Base-by-base conservation (phyloP, 352 stramenopile species). In the Globisporangium emineosum region DNA sequence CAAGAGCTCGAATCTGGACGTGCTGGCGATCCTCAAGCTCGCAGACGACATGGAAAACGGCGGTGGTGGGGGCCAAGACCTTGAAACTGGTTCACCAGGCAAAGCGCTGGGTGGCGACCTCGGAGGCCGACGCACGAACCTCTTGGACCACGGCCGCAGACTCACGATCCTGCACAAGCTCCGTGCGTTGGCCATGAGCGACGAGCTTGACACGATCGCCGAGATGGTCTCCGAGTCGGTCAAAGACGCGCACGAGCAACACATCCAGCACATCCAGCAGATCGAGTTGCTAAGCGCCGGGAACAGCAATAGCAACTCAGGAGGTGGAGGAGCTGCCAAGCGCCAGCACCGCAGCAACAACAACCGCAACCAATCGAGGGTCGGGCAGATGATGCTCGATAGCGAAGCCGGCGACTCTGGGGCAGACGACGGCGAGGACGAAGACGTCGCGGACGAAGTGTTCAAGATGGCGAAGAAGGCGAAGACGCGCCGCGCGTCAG, bases 1-100 rank as follows among this genome's bases (percentile, higher is more conserved):
- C 2, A 65, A 68, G 15, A 79, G 47, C 3, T 47, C 69, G 25
- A 80, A 62, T 1, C 54, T 71, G 21, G 69, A 88, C 47, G 72
- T 77, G 1, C 58, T 83, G 25, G 62, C 60, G 49, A 73, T 90
- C 53, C 73, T 90, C 59, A 73, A 79, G 56, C 77, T 90, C 33
- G 81, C 81, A 9, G 72, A 83, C 5, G 79, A 82, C 9, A 73
- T 90, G 56, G 79, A 86, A 30, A 66, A 56, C 49, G 60, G 56
- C 63, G 45, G 10, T 67, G 32, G 57, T 55, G n/a, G 12, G 50
- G 10, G 12, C 73, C 23, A 43, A 72, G 5, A 23, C 58, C 5
- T 21, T 7, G n/a, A 21, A 42, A 35, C 33, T 33, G 7, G 27
- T 30, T 56, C 50, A 21, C 15, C 29, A 57, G 7, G 27, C 1